phyloP scores from a whole-genome alignment of 1,284 basidiomycete species.

The Trichosporon coremiiforme region DNA sequence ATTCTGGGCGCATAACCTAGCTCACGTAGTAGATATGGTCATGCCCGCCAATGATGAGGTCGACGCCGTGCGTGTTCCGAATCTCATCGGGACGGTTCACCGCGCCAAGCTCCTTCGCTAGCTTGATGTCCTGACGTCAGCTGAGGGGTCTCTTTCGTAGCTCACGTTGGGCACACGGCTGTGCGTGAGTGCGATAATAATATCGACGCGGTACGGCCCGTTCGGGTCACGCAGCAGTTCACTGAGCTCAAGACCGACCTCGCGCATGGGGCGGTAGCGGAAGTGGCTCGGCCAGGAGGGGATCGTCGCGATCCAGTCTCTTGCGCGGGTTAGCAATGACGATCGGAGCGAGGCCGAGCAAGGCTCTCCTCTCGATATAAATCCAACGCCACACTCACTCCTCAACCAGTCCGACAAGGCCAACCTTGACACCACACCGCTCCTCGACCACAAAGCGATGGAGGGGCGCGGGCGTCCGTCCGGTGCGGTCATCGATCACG shows the following conservation, averaged over 20 bases:
- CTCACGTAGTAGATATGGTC: constrained; percentile 65
- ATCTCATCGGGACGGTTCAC: constrained; percentile 61
- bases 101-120: constrained; percentile 67
- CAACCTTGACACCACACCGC: constrained; percentile 69
- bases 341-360: too few relatives aligned
- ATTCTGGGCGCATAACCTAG: neutral
- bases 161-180: constrained; percentile 69
- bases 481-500: constrained; percentile 67
- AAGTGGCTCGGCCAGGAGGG: constrained; percentile 77
- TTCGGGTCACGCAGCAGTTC: constrained; percentile 69
- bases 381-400: constrained; percentile 60
- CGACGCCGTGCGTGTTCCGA: constrained; percentile 70
- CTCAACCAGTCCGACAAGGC: constrained; percentile 80
- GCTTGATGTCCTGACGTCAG: constrained; percentile 63
- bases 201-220: constrained; percentile 69
- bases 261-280: constrained; percentile 68
- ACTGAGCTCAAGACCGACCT: constrained; percentile 68
- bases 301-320: constrained; percentile 84
- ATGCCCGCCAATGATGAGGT: constrained; percentile 84
- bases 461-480: constrained; percentile 63
- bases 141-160: neutral
- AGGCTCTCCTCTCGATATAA: neutral
- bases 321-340: constrained; percentile 37
- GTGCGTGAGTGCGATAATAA: constrained; percentile 81
- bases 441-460: constrained; percentile 67